phyloP scores from a whole-genome alignment of 768 basidiomycete genomes.

The Lactarius sp. region DNA sequence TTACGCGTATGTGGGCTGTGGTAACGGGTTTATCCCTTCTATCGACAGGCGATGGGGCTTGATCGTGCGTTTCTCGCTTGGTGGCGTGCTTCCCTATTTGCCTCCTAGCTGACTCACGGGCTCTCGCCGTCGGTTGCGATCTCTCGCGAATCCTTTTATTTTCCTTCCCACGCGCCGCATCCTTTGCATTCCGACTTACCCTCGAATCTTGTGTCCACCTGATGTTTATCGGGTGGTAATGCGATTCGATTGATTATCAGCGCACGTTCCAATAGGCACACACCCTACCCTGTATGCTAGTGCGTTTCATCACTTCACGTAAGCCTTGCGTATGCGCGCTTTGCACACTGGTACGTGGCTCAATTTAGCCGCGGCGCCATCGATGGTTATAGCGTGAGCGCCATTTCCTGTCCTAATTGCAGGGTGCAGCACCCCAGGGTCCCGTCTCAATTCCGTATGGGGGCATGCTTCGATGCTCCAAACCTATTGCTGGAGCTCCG shows the following conservation, averaged over 20 bases:
- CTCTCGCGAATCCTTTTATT: not conserved
- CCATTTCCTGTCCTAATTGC: not conserved
- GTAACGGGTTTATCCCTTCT: not conserved
- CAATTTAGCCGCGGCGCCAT: slow-evolving; percentile 14
- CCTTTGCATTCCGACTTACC: not conserved
- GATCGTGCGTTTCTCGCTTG: slow-evolving; percentile 1
- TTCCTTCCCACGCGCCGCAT: not conserved
- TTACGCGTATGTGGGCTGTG: slow-evolving; percentile 1
- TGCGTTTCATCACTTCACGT: not conserved
- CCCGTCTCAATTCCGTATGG: not conserved
- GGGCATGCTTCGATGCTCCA: not conserved
- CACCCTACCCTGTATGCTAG: not conserved
- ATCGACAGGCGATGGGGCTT: not conserved
- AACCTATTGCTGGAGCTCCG: not conserved
- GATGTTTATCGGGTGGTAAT: slow-evolving; percentile 8
- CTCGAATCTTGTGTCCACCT: not conserved
- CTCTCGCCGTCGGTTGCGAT: not conserved
- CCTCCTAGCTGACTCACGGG: not conserved
- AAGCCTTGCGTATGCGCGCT: not conserved
- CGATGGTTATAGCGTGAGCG: not conserved
- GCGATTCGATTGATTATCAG: slow-evolving; percentile 1
- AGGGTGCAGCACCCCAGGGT: not conserved
- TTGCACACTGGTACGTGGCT: slow-evolving; percentile 1
- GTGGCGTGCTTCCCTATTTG: not conserved
- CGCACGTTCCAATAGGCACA: not conserved